Evolutionary conservation across 1,284 basidiomycete species (phyloP).

Genomic region (Austroboletus niveus): DNA sequence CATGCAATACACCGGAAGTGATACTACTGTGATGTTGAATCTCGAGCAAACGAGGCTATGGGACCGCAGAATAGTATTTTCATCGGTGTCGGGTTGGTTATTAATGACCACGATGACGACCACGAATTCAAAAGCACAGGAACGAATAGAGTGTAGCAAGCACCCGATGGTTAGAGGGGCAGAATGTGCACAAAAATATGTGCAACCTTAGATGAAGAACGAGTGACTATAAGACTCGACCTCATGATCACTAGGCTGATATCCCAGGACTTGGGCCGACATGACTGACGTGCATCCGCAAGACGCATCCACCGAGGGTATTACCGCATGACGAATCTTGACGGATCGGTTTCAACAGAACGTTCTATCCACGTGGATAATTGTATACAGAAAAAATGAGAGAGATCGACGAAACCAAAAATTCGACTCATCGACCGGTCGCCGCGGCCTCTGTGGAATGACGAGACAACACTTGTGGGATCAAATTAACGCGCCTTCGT

Average conservation of each 20-base stretch:
- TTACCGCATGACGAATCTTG: not conserved
- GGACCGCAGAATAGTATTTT: slow-evolving; percentile 37
- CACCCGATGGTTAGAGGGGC: slow-evolving; percentile 9
- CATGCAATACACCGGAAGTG: too few species aligned
- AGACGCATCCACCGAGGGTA: not conserved
- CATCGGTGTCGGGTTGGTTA: slow-evolving; percentile 7
- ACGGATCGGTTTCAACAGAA: not conserved
- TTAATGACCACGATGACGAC: slow-evolving; percentile 3
- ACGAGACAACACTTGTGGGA: not conserved
- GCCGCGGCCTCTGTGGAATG: not conserved
- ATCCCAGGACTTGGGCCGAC: not conserved
- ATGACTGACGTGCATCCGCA: slow-evolving; percentile 3
- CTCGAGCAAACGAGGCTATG: slow-evolving; percentile 48
- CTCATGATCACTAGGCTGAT: not conserved
- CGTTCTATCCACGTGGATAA: too few species aligned
- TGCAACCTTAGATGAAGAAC: not conserved
- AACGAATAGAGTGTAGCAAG: not conserved
- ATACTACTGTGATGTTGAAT: slow-evolving; percentile 35
- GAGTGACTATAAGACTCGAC: not conserved
- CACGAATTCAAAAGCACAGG: slow-evolving; percentile 2
- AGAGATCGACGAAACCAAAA: too few species aligned
- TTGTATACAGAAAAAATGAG: too few species aligned
- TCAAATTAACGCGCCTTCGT: not conserved
- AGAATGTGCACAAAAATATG: slow-evolving; percentile 1
- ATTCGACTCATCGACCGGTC: not conserved